Evolutionary conservation across 768 basidiomycete genomes (phyloP).

Genomic region (Tulasnella calospora): DNA sequence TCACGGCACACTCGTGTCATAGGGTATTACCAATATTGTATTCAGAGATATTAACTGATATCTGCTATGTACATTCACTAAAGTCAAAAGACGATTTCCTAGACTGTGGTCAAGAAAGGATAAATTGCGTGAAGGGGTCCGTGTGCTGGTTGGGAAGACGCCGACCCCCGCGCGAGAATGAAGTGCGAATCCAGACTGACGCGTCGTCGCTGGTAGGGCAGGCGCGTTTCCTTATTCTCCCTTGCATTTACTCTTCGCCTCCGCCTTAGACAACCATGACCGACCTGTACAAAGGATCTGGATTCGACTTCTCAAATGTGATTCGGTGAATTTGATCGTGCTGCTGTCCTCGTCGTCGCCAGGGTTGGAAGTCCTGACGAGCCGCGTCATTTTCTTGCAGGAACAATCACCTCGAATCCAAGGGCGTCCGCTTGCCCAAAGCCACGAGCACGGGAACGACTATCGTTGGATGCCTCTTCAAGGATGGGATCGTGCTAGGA

Average conservation of each 20-base stretch:
- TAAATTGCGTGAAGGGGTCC: not conserved
- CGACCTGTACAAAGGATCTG: conserved; percentile 37
- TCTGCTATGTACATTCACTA: no score
- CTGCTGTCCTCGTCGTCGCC: not conserved
- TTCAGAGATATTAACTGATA: not conserved
- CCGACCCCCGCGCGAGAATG: not conserved
- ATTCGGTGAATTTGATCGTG: conserved; percentile 47
- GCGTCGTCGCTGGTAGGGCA: conserved; percentile 6
- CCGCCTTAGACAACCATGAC: conserved; percentile 19
- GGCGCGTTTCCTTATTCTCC: not conserved
- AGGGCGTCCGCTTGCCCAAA: conserved; percentile 70
- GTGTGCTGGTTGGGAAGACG: not conserved
- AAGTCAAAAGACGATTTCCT: not conserved
- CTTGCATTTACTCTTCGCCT: not conserved
- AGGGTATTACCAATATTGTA: not conserved
- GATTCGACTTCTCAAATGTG: conserved; percentile 76
- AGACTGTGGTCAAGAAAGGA: not conserved
- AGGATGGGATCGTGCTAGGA: conserved; percentile 88
- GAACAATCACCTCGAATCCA: conserved; percentile 65
- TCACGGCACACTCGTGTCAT: not conserved
- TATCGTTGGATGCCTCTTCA: conserved; percentile 93
- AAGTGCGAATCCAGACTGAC: conserved; percentile 21
- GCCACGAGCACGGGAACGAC: conserved; percentile 94
- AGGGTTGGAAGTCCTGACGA: no score
- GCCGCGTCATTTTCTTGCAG: conserved; percentile 34